phyloP scores from a whole-genome alignment of 2,329 filamentous ascomycete species.

The Trichoderma koningiopsis region DNA sequence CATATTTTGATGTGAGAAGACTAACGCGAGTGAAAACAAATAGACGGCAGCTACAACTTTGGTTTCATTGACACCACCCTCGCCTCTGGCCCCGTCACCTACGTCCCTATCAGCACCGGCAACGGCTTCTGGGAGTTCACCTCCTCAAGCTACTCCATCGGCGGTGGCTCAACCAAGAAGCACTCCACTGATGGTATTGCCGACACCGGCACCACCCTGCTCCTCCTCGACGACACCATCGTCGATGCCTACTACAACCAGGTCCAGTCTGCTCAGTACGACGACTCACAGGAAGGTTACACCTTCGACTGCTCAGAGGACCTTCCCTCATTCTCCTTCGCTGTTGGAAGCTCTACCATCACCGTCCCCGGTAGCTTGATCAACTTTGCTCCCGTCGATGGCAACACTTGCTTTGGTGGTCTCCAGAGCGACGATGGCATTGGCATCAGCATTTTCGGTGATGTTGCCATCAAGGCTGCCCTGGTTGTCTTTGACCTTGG shows the following conservation, averaged over 20 bases:
- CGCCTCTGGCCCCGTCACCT: constrained; percentile 64
- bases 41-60: constrained; percentile 70
- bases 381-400: constrained; percentile 48
- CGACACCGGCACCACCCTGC: constrained; percentile 64
- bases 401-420: constrained; percentile 64
- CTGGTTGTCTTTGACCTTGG: constrained; percentile 59
- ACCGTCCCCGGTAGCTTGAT: constrained; percentile 56
- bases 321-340: constrained; percentile 54
- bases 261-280: constrained; percentile 41
- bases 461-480: constrained; percentile 61
- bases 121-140: constrained; percentile 63
- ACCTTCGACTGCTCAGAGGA: constrained; percentile 47
- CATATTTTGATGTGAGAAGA: neutral
- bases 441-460: constrained; percentile 60
- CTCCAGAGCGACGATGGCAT: constrained; percentile 57
- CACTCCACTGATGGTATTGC: constrained; percentile 53
- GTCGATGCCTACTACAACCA: constrained; percentile 51
- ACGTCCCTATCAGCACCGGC: constrained; percentile 61
- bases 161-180: constrained; percentile 24
- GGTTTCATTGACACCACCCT: constrained; percentile 67
- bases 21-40: neutral
- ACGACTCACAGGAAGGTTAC: constrained; percentile 45
- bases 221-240: constrained; percentile 58
- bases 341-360: constrained; percentile 59
- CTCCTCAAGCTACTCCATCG: constrained; percentile 31